These are phyloP conservation scores for Lentithecium fluviatile DNA, from an alignment of 495 filamentous ascomycete genomes.

Conservation along the genomic window DNA sequence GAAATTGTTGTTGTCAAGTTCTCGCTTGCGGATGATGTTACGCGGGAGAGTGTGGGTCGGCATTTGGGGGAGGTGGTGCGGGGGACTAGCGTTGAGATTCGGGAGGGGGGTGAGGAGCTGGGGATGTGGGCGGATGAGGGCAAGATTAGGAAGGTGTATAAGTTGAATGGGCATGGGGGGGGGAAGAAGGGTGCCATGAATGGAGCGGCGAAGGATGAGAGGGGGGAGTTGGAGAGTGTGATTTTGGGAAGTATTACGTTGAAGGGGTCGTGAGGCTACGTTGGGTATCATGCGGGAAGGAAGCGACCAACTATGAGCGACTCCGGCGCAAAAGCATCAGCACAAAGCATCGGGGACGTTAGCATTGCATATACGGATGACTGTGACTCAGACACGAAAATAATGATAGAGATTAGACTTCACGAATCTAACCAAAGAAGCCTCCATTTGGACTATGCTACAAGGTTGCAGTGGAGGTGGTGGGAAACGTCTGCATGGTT, in stretches of 20 bases:
- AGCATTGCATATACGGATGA: too few relatives aligned
- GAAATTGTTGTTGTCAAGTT: slow-evolving; percentile 77
- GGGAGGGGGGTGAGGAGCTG: slow-evolving; percentile 61
- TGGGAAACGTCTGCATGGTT: slow-evolving; percentile 1
- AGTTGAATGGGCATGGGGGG: slow-evolving; percentile 47
- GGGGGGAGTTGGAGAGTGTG: slow-evolving; percentile 40
- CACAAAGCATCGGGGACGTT: too few relatives aligned
- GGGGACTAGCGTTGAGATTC: slow-evolving; percentile 61
- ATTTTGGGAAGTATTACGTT: slow-evolving; percentile 44
- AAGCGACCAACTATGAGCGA: too few relatives aligned
- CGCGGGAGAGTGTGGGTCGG: slow-evolving; percentile 48
- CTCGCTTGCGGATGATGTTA: slow-evolving; percentile 22
- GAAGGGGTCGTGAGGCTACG: slow-evolving; percentile 40
- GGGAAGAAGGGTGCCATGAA: slow-evolving; percentile 10
- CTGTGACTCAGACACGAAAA: neutral
- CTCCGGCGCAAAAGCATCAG: too few relatives aligned
- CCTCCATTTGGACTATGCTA: slow-evolving; percentile 30
- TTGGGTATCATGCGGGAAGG: too few relatives aligned
- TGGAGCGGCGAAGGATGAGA: slow-evolving; percentile 28
- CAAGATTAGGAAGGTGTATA: slow-evolving; percentile 79
- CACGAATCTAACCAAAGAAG: slow-evolving; percentile 1
- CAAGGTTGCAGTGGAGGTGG: slow-evolving; percentile 11
- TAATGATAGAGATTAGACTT: neutral
- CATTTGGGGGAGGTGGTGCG: slow-evolving; percentile 65
- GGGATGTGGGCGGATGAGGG: slow-evolving; percentile 58